Evolutionary conservation across 345 rosid species (phyloP).

Genomic region (Chamaenerion angustifolium): DNA sequence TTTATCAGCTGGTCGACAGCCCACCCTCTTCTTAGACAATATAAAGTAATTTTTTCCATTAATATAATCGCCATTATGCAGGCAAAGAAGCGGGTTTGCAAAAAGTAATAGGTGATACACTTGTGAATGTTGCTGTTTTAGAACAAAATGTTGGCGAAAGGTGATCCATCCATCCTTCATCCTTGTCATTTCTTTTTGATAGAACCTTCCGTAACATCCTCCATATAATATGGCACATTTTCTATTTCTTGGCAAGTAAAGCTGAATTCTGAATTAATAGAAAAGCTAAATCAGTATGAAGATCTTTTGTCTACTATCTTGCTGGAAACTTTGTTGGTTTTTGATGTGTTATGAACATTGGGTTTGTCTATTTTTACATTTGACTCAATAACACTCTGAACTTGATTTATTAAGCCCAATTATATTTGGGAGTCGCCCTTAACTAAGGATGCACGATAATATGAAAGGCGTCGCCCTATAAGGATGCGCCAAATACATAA

Average conservation of each 20-base stretch:
- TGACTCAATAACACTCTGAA: too few relatives aligned
- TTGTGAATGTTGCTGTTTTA: constrained; percentile 2
- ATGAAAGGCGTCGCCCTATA: too few relatives aligned
- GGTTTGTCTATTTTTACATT: too few relatives aligned
- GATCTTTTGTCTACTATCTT: background rate
- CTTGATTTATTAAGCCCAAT: too few relatives aligned
- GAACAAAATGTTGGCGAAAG: constrained; percentile 1
- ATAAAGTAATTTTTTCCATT: background rate
- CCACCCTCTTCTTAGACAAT: too few relatives aligned
- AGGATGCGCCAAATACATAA: too few relatives aligned
- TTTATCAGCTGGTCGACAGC: too few relatives aligned
- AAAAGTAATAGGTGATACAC: background rate
- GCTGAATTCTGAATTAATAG: background rate
- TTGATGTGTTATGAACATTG: too few relatives aligned
- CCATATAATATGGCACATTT: background rate
- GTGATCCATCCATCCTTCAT: background rate
- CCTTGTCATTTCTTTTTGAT: background rate
- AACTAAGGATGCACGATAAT: too few relatives aligned
- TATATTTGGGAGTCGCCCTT: too few relatives aligned
- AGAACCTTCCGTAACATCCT: background rate
- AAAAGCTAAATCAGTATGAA: background rate
- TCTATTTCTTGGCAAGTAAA: background rate
- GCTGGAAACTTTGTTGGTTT: too few relatives aligned
- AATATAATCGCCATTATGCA: constrained; percentile 1
- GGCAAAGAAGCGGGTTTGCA: background rate